Percentiles rank a stretch among this genome's conserved stretches.
Evolutionary conservation across 345 rosid genomes (phyloP).

Genomic region (Corchorus capsularis): DNA sequence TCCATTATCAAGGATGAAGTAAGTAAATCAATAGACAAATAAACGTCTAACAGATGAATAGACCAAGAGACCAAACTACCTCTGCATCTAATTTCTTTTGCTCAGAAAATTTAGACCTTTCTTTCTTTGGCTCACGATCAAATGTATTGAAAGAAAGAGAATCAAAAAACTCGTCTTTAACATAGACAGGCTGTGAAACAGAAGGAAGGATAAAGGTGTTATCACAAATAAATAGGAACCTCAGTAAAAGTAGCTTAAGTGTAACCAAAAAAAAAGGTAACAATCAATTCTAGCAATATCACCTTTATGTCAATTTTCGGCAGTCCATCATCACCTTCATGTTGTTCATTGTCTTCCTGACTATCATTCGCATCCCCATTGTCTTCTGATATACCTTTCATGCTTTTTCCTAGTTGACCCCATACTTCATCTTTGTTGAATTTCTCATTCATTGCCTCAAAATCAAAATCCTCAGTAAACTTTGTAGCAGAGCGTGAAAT

Average conservation of each 20-base stretch:
- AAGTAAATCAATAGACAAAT: background rate
- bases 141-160: conserved; percentile 33
- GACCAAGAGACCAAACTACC: conserved; percentile 18
- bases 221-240: background rate
- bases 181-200: conserved; percentile 34
- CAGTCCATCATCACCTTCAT: conserved; percentile 27
- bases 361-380: conserved; percentile 16
- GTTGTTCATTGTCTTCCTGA: conserved; percentile 31
- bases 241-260: background rate
- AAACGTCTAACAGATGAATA: background rate
- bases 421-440: conserved; percentile 46
- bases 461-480: conserved; percentile 45
- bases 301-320: conserved; percentile 22
- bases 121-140: conserved; percentile 20
- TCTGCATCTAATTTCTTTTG: conserved; percentile 33
- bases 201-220: background rate
- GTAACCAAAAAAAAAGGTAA: background rate
- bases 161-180: conserved; percentile 48
- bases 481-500: conserved; percentile 16
- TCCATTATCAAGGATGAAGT: background rate
- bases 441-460: conserved; percentile 46
- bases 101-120: conserved; percentile 29
- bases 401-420: conserved; percentile 40
- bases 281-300: background rate
- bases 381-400: conserved; percentile 16